Evolutionary conservation across 768 basidiomycete species (phyloP).

Genomic region (Mycena galericulata): DNA sequence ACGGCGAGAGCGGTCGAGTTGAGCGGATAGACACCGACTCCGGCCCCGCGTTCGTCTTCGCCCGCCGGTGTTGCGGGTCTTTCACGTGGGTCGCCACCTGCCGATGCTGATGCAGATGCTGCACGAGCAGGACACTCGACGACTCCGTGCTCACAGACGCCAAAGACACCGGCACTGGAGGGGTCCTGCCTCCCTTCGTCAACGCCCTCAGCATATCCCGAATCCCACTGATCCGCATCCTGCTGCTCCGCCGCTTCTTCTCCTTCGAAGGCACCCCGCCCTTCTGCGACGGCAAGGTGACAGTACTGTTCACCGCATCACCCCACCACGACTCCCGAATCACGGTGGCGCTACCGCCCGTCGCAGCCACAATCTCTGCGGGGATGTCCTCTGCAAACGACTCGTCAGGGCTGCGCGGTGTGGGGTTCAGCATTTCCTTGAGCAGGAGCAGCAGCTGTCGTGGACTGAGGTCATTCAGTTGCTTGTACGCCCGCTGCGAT

Average conservation of each 20-base stretch:
- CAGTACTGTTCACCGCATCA: conserved; percentile 76
- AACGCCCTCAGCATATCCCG: conserved; percentile 80
- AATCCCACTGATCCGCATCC: conserved; percentile 76
- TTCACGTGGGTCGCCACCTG: conserved; percentile 47
- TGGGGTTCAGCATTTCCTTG: conserved; percentile 75
- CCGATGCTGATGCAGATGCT: conserved; percentile 49
- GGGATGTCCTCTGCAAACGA: conserved; percentile 42
- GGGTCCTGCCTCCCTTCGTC: conserved; percentile 60
- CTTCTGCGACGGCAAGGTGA: conserved; percentile 83
- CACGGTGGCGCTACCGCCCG: conserved; percentile 43
- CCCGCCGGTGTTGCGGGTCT: conserved; percentile 55
- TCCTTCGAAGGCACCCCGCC: conserved; percentile 50
- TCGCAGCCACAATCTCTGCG: conserved; percentile 39
- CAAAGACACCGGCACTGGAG: conserved; percentile 53
- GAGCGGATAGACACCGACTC: conserved; percentile 62
- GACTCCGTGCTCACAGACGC: conserved; percentile 74
- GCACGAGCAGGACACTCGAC: conserved; percentile 51
- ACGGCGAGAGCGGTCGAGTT: conserved; percentile 58
- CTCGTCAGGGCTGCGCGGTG: conserved; percentile 42
- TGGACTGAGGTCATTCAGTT: conserved; percentile 83
- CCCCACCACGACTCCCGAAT: conserved; percentile 84
- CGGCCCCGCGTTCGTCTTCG: conserved; percentile 68
- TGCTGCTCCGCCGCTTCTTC: conserved; percentile 64
- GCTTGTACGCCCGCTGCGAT: conserved; percentile 59
- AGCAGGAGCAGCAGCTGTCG: conserved; percentile 84